Base-by-base conservation (phyloP, 257 asterid species). In the Dorcoceras hygrometricum region DNA sequence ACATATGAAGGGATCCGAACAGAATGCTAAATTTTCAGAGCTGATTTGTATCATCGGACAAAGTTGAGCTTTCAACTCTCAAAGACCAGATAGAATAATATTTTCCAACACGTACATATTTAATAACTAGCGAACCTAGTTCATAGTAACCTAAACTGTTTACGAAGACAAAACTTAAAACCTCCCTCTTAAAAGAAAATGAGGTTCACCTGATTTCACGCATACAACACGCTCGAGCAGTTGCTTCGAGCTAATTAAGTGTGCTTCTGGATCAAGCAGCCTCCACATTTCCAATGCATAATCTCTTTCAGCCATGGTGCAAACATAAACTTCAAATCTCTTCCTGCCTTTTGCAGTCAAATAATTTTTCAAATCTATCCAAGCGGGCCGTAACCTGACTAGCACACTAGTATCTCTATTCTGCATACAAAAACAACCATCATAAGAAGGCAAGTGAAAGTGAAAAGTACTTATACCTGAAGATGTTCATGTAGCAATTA, bases 211-310 rank as follows among this genome's bases (percentile, higher is more conserved):
- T 81, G 95, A 78, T 87, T 86, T 87, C 46, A 94, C 99, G 46
- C 97, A 94, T 61, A 87, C 95, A 74, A 94, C 86, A 73, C 99
- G 97, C 70, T 90, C 89, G 78, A 76, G 71, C 39, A 88, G 82
- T 66, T 88, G 90, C 77, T 87, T 81, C 54, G 85, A 73, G 68
- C 76, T 82, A 71, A 94, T 94, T 71, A 94, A 77, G 65, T 67
- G 85, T 9, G 95, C 78, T 68, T 86, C 97, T 10, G 99, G 99
- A 76, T 94, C 99, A 62, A 94, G 96, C 73, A 94, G 74, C 82
- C 99, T 86, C 99, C 99, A 94, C 86, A 93, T 94, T 79, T 94
- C 99, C 83, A 94, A 81, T 62, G 99, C 99, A 75, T 90, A 94
- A 76, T 94, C 96, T 79, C 97, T 86, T 82, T 94, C 97, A 23